These are phyloP conservation scores for Martensiomyces pterosporus DNA, from an alignment of 192 early-diverging fungal genomes.

Conservation along the genomic window DNA sequence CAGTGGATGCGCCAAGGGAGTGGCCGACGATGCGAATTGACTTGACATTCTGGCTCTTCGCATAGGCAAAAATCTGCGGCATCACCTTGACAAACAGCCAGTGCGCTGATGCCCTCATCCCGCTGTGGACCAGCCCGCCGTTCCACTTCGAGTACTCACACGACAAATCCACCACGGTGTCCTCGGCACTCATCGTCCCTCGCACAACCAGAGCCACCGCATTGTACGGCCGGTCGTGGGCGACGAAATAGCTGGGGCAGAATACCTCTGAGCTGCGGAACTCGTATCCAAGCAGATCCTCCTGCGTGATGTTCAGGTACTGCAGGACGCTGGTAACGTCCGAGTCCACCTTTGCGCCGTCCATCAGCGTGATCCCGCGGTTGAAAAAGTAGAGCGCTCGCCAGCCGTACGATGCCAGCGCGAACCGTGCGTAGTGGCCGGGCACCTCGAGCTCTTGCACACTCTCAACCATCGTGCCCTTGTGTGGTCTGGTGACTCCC, in stretches of 20 bases:
- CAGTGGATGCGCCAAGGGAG: constrained; percentile 67
- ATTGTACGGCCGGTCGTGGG: constrained; percentile 57
- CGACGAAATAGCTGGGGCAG: constrained; percentile 68
- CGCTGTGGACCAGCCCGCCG: constrained; percentile 71
- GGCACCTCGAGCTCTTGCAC: constrained; percentile 49
- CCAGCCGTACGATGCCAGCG: constrained; percentile 68
- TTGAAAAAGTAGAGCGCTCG: constrained; percentile 69
- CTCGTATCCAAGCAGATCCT: constrained; percentile 65
- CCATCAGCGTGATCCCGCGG: constrained; percentile 63
- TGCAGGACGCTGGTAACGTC: constrained; percentile 62
- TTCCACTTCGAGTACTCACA: constrained; percentile 77
- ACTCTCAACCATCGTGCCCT: constrained; percentile 24
- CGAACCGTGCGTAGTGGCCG: constrained; percentile 55
- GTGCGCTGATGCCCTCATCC: constrained; percentile 70
- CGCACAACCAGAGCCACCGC: constrained; percentile 65
- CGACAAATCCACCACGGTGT: constrained; percentile 69
- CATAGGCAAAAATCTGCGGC: constrained; percentile 60
- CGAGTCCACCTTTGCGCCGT: constrained; percentile 60
- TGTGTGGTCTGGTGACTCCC: constrained; percentile 33
- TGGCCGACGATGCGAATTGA: constrained; percentile 69
- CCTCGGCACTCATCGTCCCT: constrained; percentile 70
- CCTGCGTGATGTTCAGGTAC: constrained; percentile 57
- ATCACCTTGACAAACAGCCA: constrained; percentile 67
- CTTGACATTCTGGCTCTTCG: constrained; percentile 45
- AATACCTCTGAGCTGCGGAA: constrained; percentile 63